A percentile compares a stretch with the other conserved stretches of the same genome.
These are phyloP conservation scores for Anaeromyces robustus DNA, from an alignment of 192 early-diverging fungal species.

Conservation along the genomic window DNA sequence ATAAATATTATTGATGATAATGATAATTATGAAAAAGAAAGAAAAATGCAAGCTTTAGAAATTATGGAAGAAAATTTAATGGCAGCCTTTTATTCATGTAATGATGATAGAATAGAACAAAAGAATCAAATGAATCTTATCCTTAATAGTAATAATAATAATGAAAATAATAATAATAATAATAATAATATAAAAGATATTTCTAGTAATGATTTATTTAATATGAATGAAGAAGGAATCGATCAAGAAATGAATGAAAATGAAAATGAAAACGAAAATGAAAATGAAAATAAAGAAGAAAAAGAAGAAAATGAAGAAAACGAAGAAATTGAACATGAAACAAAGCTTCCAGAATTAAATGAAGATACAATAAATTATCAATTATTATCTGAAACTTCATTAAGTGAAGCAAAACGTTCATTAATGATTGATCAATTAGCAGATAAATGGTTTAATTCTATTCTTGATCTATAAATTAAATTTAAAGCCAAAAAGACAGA, in stretches of 20 bases:
- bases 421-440: not conserved
- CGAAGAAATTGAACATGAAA: conserved; percentile 1
- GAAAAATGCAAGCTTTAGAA: not conserved
- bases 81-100: not conserved
- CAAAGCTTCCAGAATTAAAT: not conserved
- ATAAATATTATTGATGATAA: not conserved
- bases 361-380: not conserved
- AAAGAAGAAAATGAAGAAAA: conserved; percentile 6
- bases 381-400: not conserved
- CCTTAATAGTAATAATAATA: too few species aligned
- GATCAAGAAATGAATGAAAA: not conserved
- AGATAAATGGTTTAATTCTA: not conserved
- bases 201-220: too few species aligned
- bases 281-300: conserved; percentile 9
- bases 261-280: not conserved
- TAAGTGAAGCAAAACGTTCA: not conserved
- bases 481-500: too few species aligned
- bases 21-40: not conserved
- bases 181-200: too few species aligned
- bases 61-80: not conserved
- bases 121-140: not conserved
- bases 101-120: not conserved
- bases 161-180: too few species aligned
- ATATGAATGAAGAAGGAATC: not conserved
- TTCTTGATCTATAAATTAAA: not conserved